A percentile compares a stretch with the other conserved stretches of the same genome.
Evolutionary conservation across 345 rosid species (phyloP).

Genomic region (Arabidopsis suecica): DNA sequence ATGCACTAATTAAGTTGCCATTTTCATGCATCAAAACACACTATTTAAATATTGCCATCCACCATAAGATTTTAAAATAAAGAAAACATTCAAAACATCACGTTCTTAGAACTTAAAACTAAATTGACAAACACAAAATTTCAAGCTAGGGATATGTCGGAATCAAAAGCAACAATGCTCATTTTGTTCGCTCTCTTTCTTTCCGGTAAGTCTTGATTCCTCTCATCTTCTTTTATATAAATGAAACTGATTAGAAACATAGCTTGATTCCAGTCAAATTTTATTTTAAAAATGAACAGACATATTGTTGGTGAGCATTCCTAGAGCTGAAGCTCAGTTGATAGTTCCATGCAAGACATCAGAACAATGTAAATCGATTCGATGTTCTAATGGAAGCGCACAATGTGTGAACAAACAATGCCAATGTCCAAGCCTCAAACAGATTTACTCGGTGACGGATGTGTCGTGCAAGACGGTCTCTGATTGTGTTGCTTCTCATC

Average conservation of each 20-base stretch:
- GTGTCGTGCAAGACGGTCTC: not conserved
- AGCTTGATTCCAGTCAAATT: not conserved
- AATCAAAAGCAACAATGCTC: slow-evolving; percentile 26
- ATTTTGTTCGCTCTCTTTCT: slow-evolving; percentile 21
- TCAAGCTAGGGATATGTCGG: slow-evolving; percentile 13
- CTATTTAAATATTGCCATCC: not conserved
- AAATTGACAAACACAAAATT: slow-evolving; percentile 5
- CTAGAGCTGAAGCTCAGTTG: slow-evolving; percentile 35
- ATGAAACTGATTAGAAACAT: not conserved
- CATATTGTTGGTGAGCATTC: slow-evolving; percentile 20
- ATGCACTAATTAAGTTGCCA: not conserved
- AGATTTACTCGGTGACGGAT: not conserved
- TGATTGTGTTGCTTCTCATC: slow-evolving; percentile 6
- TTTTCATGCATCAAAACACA: not conserved
- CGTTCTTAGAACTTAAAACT: not conserved
- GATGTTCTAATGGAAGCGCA: slow-evolving; percentile 29
- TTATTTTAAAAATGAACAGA: not conserved
- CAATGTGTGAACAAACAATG: slow-evolving; percentile 39
- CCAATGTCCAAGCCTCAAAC: slow-evolving; percentile 27
- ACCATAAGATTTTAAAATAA: not conserved
- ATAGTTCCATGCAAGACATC: slow-evolving; percentile 35
- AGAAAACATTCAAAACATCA: slow-evolving; percentile 9
- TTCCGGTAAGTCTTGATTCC: slow-evolving; percentile 27
- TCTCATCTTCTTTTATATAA: not conserved
- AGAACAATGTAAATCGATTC: slow-evolving; percentile 15